Conservation (phyloP, 148 eudicot species). For the Nyssa sinensis region DNA sequence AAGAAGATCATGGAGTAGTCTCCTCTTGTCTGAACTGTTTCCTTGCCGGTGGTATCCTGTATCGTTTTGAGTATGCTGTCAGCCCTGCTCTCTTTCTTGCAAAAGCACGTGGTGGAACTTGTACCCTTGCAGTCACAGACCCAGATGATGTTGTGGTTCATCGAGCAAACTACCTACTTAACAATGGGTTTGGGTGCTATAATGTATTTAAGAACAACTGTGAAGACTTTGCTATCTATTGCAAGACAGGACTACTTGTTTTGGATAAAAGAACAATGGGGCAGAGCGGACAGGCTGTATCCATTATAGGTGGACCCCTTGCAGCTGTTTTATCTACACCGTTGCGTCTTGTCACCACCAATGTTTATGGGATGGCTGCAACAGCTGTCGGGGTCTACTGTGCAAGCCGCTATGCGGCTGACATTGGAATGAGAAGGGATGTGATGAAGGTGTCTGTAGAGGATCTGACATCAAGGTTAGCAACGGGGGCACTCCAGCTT, state of each 20-base stretch:
- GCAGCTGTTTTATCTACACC: slow-evolving; percentile 68
- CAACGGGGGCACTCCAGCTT: slow-evolving; percentile 43
- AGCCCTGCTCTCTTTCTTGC: slow-evolving; percentile 65
- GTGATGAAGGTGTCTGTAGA: slow-evolving; percentile 63
- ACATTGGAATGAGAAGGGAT: slow-evolving; percentile 79
- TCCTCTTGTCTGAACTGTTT: slow-evolving; percentile 75
- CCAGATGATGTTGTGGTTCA: slow-evolving; percentile 48
- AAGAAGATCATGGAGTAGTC: slow-evolving; percentile 64
- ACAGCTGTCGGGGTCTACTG: slow-evolving; percentile 68
- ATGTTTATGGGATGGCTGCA: slow-evolving; percentile 66
- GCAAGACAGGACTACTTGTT: slow-evolving; percentile 74
- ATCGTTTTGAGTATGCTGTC: slow-evolving; percentile 69
- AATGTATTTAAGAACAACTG: slow-evolving; percentile 77
- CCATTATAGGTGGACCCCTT: slow-evolving; percentile 67
- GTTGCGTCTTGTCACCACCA: slow-evolving; percentile 51
- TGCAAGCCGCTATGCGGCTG: slow-evolving; percentile 71
- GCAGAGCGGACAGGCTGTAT: slow-evolving; percentile 76
- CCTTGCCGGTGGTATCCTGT: slow-evolving; percentile 65
- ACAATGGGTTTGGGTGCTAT: slow-evolving; percentile 72
- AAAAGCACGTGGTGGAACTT: slow-evolving; percentile 80
- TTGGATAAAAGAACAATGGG: slow-evolving; percentile 57
- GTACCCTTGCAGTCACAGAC: slow-evolving; percentile 70
- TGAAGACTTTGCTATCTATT: slow-evolving; percentile 79
- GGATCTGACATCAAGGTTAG: slow-evolving; percentile 50
- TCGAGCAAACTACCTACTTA: slow-evolving; percentile 60